phyloP scores from a whole-genome alignment of 1,284 basidiomycete genomes.

The Bondarzewia mesenterica region DNA sequence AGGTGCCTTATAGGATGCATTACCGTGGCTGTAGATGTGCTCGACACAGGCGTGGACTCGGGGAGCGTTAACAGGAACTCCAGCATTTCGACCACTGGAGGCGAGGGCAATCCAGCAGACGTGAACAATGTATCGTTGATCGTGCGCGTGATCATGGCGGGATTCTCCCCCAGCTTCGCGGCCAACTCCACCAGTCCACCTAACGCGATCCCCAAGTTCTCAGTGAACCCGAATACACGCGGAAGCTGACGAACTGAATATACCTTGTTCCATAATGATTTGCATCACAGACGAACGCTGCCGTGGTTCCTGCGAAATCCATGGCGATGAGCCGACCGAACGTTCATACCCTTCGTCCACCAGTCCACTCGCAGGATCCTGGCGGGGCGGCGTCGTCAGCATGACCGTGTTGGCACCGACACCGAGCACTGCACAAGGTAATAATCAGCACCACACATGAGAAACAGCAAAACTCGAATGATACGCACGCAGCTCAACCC shows the following conservation, averaged over 20 bases:
- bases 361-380: background rate
- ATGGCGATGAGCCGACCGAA: background rate
- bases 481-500: slow-evolving; percentile 67
- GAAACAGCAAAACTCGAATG: slow-evolving; percentile 9
- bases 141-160: slow-evolving; percentile 35
- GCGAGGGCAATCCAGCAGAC: background rate
- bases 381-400: slow-evolving; percentile 11
- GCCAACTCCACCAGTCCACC: slow-evolving; percentile 57
- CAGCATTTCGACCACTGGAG: slow-evolving; percentile 9
- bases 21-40: background rate
- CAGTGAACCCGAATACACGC: no score
- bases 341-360: background rate
- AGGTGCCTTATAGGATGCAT: no score
- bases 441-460: no score
- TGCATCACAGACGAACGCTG: slow-evolving; percentile 44
- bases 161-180: slow-evolving; percentile 32
- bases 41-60: no score
- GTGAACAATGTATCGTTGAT: slow-evolving; percentile 33
- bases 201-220: slow-evolving; percentile 21
- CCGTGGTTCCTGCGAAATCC: slow-evolving; percentile 16
- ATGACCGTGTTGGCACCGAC: slow-evolving; percentile 28
- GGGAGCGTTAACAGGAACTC: slow-evolving; percentile 7
- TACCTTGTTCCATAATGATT: slow-evolving; percentile 65
- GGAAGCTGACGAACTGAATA: background rate
- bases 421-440: slow-evolving; percentile 26